Percentiles rank a stretch among this genome's conserved stretches.
These are phyloP conservation scores for Teunomyces atbi DNA, from an alignment of 805 yeast species.

Conservation along the genomic window DNA sequence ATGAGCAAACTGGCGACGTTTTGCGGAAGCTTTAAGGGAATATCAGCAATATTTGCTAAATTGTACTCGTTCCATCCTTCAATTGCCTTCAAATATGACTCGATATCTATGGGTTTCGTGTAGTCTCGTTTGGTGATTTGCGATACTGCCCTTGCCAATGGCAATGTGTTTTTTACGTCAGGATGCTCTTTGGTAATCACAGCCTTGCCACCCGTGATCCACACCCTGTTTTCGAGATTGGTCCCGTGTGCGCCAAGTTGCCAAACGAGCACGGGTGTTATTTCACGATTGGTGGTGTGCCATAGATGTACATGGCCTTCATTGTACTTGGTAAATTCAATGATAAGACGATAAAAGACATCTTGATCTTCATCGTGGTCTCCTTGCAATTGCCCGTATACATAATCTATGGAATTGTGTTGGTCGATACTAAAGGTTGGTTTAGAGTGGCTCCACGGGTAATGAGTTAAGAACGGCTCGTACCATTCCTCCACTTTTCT, in stretches of 20 bases:
- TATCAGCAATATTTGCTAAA: constrained; percentile 7
- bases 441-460: constrained; percentile 18
- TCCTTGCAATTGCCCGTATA: constrained; percentile 44
- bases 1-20: neutral
- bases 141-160: constrained; percentile 8
- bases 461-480: constrained; percentile 18
- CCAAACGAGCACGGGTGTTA: constrained; percentile 37
- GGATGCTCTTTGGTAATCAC: constrained; percentile 8
- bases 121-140: constrained; percentile 9
- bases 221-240: constrained; percentile 48
- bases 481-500: constrained; percentile 10
- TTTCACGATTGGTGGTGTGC: constrained; percentile 16
- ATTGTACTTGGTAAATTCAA: constrained; percentile 27
- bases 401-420: constrained; percentile 16
- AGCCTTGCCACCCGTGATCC: constrained; percentile 47
- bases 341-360: constrained; percentile 41
- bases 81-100: neutral
- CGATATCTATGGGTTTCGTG: neutral
- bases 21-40: constrained; percentile 6
- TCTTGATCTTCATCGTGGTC: constrained; percentile 45
- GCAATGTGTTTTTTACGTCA: neutral
- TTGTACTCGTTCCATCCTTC: constrained; percentile 1
- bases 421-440: constrained; percentile 5
- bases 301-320: constrained; percentile 3
- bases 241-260: constrained; percentile 48